These are phyloP conservation scores for Starmera dryadoides DNA, from an alignment of 805 yeast genomes.

Conservation along the genomic window DNA sequence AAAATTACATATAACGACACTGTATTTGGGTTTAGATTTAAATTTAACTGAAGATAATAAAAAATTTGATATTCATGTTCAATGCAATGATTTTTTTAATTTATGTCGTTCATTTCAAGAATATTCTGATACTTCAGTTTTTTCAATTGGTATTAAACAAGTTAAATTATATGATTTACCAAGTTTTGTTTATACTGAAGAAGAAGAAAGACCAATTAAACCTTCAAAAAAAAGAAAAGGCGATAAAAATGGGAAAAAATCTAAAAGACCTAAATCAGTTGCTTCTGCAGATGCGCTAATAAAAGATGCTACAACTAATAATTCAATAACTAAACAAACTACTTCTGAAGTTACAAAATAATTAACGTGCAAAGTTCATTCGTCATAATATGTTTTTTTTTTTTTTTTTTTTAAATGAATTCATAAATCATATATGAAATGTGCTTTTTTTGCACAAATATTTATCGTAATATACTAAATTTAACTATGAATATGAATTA, in stretches of 20 bases:
- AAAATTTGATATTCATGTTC: slow-evolving; percentile 77
- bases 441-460: too few species aligned
- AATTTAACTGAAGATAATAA: slow-evolving; percentile 38
- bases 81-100: slow-evolving; percentile 83
- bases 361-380: neutral
- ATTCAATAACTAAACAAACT: too few species aligned
- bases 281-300: neutral
- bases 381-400: too few species aligned
- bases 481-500: neutral
- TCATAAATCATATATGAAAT: too few species aligned
- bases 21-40: slow-evolving; percentile 70
- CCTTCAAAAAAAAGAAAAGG: slow-evolving; percentile 46
- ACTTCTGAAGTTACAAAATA: neutral
- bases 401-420: too few species aligned
- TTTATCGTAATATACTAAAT: too few species aligned
- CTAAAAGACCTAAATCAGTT: slow-evolving; percentile 27
- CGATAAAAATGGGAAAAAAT: slow-evolving; percentile 27
- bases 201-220: slow-evolving; percentile 69
- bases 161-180: slow-evolving; percentile 80
- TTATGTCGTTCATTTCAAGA: slow-evolving; percentile 73
- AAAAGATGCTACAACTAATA: too few species aligned
- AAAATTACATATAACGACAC: slow-evolving; percentile 57
- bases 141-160: slow-evolving; percentile 57
- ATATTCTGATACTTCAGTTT: slow-evolving; percentile 46
- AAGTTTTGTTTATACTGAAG: slow-evolving; percentile 71